Conservation (phyloP, 2,329 filamentous ascomycete genomes). For the Aspergillus fumigatus region DNA sequence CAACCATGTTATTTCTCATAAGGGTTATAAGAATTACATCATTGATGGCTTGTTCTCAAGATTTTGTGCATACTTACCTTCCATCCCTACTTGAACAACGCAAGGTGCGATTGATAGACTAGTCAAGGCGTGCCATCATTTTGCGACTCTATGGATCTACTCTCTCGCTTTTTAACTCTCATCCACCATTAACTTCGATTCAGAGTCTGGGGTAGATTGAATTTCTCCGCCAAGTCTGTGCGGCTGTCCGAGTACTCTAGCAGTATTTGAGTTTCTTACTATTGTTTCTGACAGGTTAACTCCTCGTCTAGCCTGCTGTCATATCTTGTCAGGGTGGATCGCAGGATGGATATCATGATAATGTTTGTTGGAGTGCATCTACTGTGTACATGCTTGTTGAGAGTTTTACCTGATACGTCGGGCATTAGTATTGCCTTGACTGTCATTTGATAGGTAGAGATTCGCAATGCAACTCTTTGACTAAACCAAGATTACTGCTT, state of each 20-base stretch:
- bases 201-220: not conserved
- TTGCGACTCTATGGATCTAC: not conserved
- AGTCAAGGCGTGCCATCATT: not conserved
- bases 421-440: not conserved
- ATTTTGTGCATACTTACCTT: not conserved
- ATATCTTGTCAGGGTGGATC: not conserved
- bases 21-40: not conserved
- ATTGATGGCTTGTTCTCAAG: not conserved
- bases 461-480: not conserved
- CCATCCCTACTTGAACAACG: not conserved
- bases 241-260: not conserved
- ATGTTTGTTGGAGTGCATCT: not conserved
- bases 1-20: not conserved
- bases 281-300: not conserved
- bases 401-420: not conserved
- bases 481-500: not conserved
- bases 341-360: not conserved
- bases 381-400: not conserved
- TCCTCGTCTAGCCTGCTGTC: not conserved
- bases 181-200: not conserved
- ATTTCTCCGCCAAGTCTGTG: not conserved
- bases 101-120: not conserved
- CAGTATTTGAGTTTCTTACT: not conserved
- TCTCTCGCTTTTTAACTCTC: not conserved
- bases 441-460: not conserved